Base-by-base conservation (phyloP, 495 filamentous ascomycete species). In the Lichenothelia convexa region DNA sequence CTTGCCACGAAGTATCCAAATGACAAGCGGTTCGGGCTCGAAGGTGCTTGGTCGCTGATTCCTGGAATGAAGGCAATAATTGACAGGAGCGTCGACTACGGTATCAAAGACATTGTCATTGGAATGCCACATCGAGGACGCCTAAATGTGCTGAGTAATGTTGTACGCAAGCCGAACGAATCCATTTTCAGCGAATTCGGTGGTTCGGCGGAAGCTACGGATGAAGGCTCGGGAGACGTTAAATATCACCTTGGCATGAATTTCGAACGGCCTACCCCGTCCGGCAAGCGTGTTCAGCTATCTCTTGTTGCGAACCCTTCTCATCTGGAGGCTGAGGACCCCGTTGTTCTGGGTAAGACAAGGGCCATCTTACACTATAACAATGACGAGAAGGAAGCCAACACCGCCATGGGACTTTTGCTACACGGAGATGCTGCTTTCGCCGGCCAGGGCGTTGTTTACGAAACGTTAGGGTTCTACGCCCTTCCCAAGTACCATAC, bases 201-300 rank as follows among this genome's bases (percentile, higher is more conserved):
- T 40, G 89, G 89, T 42, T 80, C 80, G 26, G 62, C 81, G 22
- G 87, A 83, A 49, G 79, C 84, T 18, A 75, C 76, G 40, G 89
- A 97, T 49, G 89, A 95, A 60, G 89, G 89, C 39, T 95, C 91
- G 34, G 89, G 89, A 43, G 89, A 97, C 58, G 89, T 97, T 56
- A 97, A 97, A 59, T 97, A 97, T 62, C 89, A 97, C 64, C 62
- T 97, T 50, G 89, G 89, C 48, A 97, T 97, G 89, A 95, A 95
- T 64, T 97, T 97, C 50, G 91, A 97, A 63, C 82, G 89, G 34
- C 89, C 89, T 21, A 97, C 89, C 16, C 89, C 89, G 37, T 95
- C 91, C 18, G 89, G 89, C 49, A 95, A 94, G 68, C 89, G 89
- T 38, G 89, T 97, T 13, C 89, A 95, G 65, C 73, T 97, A 21